A percentile compares a stretch with the other conserved stretches of the same genome.
Conservation (phyloP, 257 asterid species). For the Parsonsia alboflavescens region DNA sequence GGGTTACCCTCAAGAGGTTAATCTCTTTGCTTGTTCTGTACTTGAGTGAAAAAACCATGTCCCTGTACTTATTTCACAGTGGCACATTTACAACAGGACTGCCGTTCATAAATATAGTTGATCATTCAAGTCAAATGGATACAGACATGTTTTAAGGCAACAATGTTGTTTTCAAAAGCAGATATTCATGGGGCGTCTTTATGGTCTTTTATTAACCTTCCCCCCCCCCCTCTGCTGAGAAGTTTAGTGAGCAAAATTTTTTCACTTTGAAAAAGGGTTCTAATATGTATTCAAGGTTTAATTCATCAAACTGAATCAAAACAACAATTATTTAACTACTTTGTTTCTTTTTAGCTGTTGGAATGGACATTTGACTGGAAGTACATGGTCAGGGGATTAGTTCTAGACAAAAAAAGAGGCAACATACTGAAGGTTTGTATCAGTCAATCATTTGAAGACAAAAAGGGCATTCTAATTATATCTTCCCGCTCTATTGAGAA, state of each 20-base stretch:
- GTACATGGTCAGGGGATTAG: conserved; percentile 98
- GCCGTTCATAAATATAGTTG: not conserved
- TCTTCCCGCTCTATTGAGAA: not conserved
- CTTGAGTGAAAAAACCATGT: not conserved
- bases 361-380: conserved; percentile 85
- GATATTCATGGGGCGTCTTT: not conserved
- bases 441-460: not conserved
- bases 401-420: conserved; percentile 92
- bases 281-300: not conserved
- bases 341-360: conserved; percentile 55
- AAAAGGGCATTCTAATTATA: not conserved
- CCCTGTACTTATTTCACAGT: not conserved
- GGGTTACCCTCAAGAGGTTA: conserved; percentile 90
- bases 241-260: not conserved
- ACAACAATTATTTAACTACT: conserved; percentile 20
- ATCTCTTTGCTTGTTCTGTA: conserved; percentile 13
- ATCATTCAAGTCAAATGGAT: not conserved
- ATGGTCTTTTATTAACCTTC: not conserved
- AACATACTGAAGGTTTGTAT: conserved; percentile 81
- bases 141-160: not conserved
- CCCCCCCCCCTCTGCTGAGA: not conserved
- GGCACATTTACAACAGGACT: not conserved
- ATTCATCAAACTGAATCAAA: conserved; percentile 3
- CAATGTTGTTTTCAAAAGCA: not conserved
- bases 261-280: not conserved